Conservation (phyloP, 2,329 filamentous ascomycete genomes). For the Colletotrichum simmondsii region DNA sequence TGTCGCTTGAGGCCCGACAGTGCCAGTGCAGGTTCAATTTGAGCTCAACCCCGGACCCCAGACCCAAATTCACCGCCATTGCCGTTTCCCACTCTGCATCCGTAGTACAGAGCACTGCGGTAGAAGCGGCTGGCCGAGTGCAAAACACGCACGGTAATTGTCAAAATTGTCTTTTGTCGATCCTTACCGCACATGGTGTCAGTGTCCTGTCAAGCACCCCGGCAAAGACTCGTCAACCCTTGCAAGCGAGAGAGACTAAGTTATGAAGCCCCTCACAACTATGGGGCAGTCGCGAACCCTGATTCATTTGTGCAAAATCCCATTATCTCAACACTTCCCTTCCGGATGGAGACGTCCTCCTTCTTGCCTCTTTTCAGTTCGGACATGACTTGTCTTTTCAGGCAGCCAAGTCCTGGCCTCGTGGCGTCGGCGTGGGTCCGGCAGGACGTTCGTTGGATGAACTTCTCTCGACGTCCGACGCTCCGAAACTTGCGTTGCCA, state of each 20-base stretch:
- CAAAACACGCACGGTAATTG: neutral
- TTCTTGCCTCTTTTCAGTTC: neutral
- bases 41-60: constrained; percentile 6
- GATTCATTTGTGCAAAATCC: constrained; percentile 23
- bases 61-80: neutral
- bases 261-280: neutral
- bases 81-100: neutral
- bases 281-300: constrained; percentile 17
- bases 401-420: constrained; percentile 7
- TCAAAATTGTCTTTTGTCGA: constrained; percentile 14
- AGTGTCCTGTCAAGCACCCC: constrained; percentile 5
- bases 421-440: constrained; percentile 5
- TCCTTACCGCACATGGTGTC: constrained; percentile 7
- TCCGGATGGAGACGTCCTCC: neutral
- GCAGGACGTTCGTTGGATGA: neutral
- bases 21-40: neutral
- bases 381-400: constrained; percentile 8
- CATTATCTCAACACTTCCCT: neutral
- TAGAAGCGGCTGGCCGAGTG: neutral
- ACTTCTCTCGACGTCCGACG: neutral
- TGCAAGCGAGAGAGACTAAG: constrained; percentile 14
- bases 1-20: neutral
- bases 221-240: constrained; percentile 6
- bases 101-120: neutral
- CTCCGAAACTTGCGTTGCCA: constrained; percentile 6